Evolutionary conservation across 768 basidiomycete species (phyloP), one percentile per base, ranked within the genome.

Genomic region (Tephrocybe sp.): DNA sequence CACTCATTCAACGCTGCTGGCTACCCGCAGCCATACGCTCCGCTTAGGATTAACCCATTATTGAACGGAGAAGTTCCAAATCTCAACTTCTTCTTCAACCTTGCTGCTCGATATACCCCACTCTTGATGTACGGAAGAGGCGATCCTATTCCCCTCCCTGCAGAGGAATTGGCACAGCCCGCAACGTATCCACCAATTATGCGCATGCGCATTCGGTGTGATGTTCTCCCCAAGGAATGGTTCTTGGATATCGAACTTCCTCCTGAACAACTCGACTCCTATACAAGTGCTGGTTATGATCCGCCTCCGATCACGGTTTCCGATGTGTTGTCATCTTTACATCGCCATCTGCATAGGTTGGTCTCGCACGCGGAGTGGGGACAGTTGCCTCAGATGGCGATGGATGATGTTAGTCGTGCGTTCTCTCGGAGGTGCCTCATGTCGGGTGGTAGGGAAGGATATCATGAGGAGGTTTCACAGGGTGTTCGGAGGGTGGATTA

Each of bases 401-500:
- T 67, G 61, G 53, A 57, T 21, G 59, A 52, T 11, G 63, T 77
- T 1, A 56, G 69, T 13, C 64, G 61, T 41, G 71, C 75, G 7
- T 78, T 71, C 45, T 64, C 64, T 38, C 61, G 57, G 49, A 58
- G 77, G 45, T 76, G 73, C 55, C 66, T 60, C 16, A 54, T 62
- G 44, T 62, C 63, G 16, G 42, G 37, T 23, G 49, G 27, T 4
- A 7, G 52, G 49, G 13, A 56, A 45, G 41, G 43, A 31, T 69
- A 70, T 29, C 56, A 66, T 30, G 62, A 71, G 78, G 61, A 61
- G 69, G 53, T 68, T 63, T 29, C 27, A 12, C 74, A 77, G 63
- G 82, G 80, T 0, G 73, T 85, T 15, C 83, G 78, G 65, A 70
- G 79, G 50, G 71, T 86, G 3, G 84, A 86, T 67, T 84, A 77